Evolutionary conservation across 805 yeast species (phyloP).

Genomic region (Saturnispora ahearnii): DNA sequence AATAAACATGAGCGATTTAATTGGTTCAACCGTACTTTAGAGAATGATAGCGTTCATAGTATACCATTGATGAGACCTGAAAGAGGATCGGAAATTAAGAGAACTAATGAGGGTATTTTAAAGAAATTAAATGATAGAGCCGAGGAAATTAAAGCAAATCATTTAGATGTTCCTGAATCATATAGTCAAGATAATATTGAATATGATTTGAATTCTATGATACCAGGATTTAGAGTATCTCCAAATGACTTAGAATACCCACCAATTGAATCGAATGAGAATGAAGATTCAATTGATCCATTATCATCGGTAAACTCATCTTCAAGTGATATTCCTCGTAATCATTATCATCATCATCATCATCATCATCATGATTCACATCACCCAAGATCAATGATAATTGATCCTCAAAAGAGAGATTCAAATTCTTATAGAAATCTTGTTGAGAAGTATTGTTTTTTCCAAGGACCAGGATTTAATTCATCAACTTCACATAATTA

Average conservation of each 20-base stretch:
- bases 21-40: background rate
- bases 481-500: background rate
- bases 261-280: background rate
- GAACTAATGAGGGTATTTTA: slow-evolving; percentile 2
- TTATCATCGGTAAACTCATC: background rate
- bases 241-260: background rate
- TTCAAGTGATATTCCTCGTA: background rate
- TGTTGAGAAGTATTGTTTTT: slow-evolving; percentile 54
- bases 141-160: background rate
- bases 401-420: slow-evolving; percentile 15
- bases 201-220: background rate
- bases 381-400: slow-evolving; percentile 2
- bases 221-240: background rate
- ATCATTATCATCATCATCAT: background rate
- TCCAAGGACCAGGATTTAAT: slow-evolving; percentile 31
- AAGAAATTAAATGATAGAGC: background rate
- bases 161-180: background rate
- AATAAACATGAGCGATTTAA: background rate
- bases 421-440: slow-evolving; percentile 49
- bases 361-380: background rate
- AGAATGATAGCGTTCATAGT: background rate
- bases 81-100: slow-evolving; percentile 2
- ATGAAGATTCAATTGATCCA: background rate
- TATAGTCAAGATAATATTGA: background rate
- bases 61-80: slow-evolving; percentile 4